Evolutionary conservation across 192 early-diverging fungal genomes (phyloP), one percentile per base, ranked within the genome.

Genomic region (Umbelopsis vinacea): DNA sequence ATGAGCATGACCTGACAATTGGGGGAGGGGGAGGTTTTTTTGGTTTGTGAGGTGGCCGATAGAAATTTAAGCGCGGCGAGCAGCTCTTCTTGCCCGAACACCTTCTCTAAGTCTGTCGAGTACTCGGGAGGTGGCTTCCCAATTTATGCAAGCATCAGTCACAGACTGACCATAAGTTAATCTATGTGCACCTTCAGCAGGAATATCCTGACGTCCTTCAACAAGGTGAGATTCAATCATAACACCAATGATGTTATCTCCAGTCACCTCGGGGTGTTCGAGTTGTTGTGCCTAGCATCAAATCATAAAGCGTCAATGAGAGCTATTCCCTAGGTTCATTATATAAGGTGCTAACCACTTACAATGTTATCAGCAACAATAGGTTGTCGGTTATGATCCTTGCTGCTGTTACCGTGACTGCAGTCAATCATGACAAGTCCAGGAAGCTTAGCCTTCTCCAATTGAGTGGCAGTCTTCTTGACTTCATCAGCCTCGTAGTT

Each of bases 171-270:
- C 96, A 76, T 98, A 97, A 68, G 84, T 85, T 37, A 97, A 86
- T 54, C 83, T 82, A 67, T 89, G 84, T 23, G 89, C 85, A 40
- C 94, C 95, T 53, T 90, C 86, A 11, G 72, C 76, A 38, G 94
- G 91, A 74, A 94, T 92, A 77, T 84, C 89, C 84, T 92, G 91
- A 70, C 82, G 84, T 52, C 81, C 97, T 84, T 97, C 96, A 35
- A 90, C 88, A 53, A 99, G 77, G 71, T 98, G 91, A 66, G 89
- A 91, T 82, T 98, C 96, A 69, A 99, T 93, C 97, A 99, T 98
- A 38, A 99, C 94, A 60, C 96, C 96, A 57, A 92, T 81, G 76
- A 99, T 94, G 68, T 85, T 81, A 77, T 89, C 89, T 45, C 93
- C 91, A 19, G 89, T 85, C 19, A 86, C 76, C 19, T 81, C 76